Evolutionary conservation across 768 basidiomycete genomes (phyloP), one percentile per base, ranked within the genome.

Genomic region (Mycena chlorophos): DNA sequence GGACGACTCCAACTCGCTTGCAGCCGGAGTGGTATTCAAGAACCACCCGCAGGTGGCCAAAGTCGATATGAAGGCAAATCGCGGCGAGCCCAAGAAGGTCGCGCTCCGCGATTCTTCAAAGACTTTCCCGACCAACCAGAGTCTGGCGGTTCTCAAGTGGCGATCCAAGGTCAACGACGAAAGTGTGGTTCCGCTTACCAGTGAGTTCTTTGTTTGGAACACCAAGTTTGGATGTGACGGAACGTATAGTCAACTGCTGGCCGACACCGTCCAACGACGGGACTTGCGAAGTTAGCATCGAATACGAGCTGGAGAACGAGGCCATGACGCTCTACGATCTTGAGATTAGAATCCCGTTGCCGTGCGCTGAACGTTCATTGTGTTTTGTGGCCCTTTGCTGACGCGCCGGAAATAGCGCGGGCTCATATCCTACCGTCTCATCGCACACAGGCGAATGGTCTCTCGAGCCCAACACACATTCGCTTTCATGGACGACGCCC

Each of bases 31-130:
- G 39, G 94, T 96, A 70, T 97, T 96, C 82, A 98, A 98, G 73
- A 94, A 97, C 63, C 97, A 98, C 65, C 96, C 96, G 5, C 88
- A 97, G 56, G 90, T 98, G 14, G 89, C 86, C 56, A 96, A 94
- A 73, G 92, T 95, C 57, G 76, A 62, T 20, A 53, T 55, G 60
- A 52, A 47, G 28, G 60, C 60, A 20, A 58, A 48, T 14, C 56
- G 56, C 17, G 52, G 49, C 3, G 56, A 62, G 22, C 16, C 60
- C 26, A 62, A 58, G 51, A 52, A 62, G 38, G 49, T 62, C 50
- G 55, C 56, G 38, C 51, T 62, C 22, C 56, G 56, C 28, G 95
- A 98, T 66, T 67, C 88, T 2, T 81, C 85, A 37, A 80, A 86
- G 62, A 75, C 83, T 5, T 98, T 98, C 82, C 96, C 94, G 1